A percentile compares a stretch with the other conserved stretches of the same genome.
Evolutionary conservation across 495 filamentous ascomycete genomes (phyloP).

Genomic region (Melanomma pulvis-pyrius): DNA sequence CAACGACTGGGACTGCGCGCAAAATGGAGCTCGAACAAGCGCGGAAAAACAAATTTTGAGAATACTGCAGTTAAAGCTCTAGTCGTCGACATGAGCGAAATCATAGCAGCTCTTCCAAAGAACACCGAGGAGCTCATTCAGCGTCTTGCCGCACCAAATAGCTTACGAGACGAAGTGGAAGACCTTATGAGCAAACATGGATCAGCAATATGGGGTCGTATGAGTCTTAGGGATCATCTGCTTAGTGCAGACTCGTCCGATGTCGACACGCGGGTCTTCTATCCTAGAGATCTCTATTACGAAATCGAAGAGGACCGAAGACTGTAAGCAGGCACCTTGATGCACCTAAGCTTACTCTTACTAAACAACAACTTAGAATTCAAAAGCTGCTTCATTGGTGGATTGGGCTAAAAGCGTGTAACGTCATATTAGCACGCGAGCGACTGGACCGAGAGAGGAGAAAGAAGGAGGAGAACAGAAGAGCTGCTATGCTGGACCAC

Average conservation of each 20-base stretch:
- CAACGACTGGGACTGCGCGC: conserved; percentile 24
- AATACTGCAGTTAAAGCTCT: conserved; percentile 15
- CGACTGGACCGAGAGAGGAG: conserved; percentile 20
- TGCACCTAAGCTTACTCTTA: neutral
- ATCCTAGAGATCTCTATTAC: conserved; percentile 29
- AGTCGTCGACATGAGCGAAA: conserved; percentile 17
- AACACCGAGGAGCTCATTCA: conserved; percentile 15
- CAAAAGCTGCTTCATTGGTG: conserved; percentile 28
- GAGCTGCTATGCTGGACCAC: neutral
- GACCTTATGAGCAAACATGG: conserved; percentile 21
- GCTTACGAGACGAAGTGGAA: conserved; percentile 20
- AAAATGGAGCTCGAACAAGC: conserved; percentile 27
- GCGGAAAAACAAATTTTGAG: conserved; percentile 30
- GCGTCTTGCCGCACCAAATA: conserved; percentile 3
- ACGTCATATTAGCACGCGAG: conserved; percentile 28
- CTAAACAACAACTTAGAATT: conserved; percentile 9
- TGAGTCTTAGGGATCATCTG: conserved; percentile 14
- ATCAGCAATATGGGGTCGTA: conserved; percentile 22
- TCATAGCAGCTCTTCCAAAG: conserved; percentile 17
- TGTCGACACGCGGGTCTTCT: conserved; percentile 4
- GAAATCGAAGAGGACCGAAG: conserved; percentile 25
- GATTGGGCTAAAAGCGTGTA: conserved; percentile 26
- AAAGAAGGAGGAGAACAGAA: conserved; percentile 17
- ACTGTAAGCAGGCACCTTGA: conserved; percentile 8
- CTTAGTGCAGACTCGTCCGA: conserved; percentile 5